These are phyloP conservation scores for Podila epigama DNA, from an alignment of 192 early-diverging fungal species.

Conservation along the genomic window DNA sequence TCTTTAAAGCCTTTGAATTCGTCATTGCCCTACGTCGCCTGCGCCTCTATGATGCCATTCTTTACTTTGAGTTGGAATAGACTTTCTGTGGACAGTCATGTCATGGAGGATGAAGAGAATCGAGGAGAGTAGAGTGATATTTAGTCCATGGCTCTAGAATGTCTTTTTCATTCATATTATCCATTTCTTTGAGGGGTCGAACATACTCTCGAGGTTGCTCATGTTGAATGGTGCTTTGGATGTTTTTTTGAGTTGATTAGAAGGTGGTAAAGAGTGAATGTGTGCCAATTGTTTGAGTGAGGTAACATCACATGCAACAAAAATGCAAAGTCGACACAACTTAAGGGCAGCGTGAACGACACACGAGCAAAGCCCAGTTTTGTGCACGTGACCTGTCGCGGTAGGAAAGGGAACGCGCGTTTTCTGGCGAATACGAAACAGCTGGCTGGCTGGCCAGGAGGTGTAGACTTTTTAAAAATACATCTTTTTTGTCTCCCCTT, in stretches of 20 bases:
- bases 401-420: too few species aligned
- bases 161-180: background rate
- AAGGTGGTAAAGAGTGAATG: background rate
- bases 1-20: too few species aligned
- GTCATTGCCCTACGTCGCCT: background rate
- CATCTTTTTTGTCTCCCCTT: background rate
- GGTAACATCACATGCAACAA: background rate
- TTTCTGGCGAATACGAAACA: too few species aligned
- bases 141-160: background rate
- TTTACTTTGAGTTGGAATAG: conserved; percentile 42
- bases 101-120: too few species aligned
- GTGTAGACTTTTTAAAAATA: background rate
- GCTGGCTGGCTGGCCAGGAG: too few species aligned
- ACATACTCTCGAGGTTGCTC: conserved; percentile 48
- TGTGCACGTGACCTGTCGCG: too few species aligned
- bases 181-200: background rate
- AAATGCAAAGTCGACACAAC: background rate
- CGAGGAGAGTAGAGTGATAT: background rate
- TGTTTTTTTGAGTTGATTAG: background rate
- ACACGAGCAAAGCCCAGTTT: too few species aligned
- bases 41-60: too few species aligned
- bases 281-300: too few species aligned
- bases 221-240: conserved; percentile 9
- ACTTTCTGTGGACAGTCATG: conserved; percentile 16
- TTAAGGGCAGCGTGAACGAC: too few species aligned